A percentile compares a stretch with the other conserved stretches of the same genome.
Conservation (phyloP, 2,329 filamentous ascomycete genomes). For the Fusarium illudens region DNA sequence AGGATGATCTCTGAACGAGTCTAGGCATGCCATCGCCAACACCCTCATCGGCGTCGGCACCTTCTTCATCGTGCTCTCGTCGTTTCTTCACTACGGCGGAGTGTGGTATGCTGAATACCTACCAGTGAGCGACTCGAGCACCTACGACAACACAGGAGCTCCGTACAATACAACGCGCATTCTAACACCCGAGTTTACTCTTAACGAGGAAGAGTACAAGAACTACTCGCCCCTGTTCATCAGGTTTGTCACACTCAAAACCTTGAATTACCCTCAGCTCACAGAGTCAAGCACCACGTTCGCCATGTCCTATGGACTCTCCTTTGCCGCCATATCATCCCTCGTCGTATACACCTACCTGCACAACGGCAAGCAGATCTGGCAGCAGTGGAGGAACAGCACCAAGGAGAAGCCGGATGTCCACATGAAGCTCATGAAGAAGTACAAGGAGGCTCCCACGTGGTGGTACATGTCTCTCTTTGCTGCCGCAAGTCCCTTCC, state of each 20-base stretch:
- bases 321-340: slow-evolving; percentile 75
- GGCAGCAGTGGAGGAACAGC: slow-evolving; percentile 67
- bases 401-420: slow-evolving; percentile 68
- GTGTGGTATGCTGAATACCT: slow-evolving; percentile 71
- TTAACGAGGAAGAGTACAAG: slow-evolving; percentile 71
- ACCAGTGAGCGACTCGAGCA: slow-evolving; percentile 74
- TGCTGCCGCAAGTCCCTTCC: slow-evolving; percentile 53
- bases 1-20: neutral
- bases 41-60: slow-evolving; percentile 72
- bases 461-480: slow-evolving; percentile 72
- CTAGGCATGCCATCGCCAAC: slow-evolving; percentile 75
- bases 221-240: slow-evolving; percentile 74
- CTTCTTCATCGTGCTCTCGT: slow-evolving; percentile 70
- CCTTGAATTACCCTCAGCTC: neutral
- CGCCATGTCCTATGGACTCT: slow-evolving; percentile 73
- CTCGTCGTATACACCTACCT: slow-evolving; percentile 74
- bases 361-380: slow-evolving; percentile 73
- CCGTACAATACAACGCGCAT: slow-evolving; percentile 72
- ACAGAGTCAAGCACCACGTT: slow-evolving; percentile 68
- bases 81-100: slow-evolving; percentile 70
- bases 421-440: slow-evolving; percentile 71
- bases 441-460: slow-evolving; percentile 68
- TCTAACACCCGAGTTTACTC: slow-evolving; percentile 66
- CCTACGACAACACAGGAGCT: slow-evolving; percentile 74
- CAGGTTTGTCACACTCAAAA: slow-evolving; percentile 47